These are phyloP conservation scores for Flagelloscypha sp. DNA, from an alignment of 768 basidiomycete species.

Conservation along the genomic window DNA sequence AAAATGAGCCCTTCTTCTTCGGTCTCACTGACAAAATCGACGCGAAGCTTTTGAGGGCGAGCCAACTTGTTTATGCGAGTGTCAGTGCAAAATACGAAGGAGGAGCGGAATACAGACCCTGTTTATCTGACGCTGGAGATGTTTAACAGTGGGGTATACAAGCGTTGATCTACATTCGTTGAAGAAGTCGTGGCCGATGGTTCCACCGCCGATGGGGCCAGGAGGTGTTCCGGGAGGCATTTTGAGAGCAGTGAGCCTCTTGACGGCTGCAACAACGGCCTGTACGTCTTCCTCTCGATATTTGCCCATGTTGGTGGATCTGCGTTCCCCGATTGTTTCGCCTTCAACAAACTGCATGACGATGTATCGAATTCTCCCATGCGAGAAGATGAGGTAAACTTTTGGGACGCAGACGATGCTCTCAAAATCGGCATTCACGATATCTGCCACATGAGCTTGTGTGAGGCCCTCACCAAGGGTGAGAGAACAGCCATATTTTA, in stretches of 20 bases:
- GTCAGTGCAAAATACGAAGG: too few species aligned
- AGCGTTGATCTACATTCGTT: not conserved
- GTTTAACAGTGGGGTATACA: not conserved
- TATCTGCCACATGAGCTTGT: not conserved
- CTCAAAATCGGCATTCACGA: conserved; percentile 1
- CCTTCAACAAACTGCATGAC: conserved; percentile 5
- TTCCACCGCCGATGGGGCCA: conserved; percentile 1
- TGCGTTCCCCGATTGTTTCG: not conserved
- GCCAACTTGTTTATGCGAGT: not conserved
- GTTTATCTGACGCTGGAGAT: conserved; percentile 4
- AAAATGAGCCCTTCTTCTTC: not conserved
- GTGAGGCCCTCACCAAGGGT: conserved; percentile 1
- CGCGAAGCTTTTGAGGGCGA: not conserved
- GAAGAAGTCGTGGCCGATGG: conserved; percentile 5
- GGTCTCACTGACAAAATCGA: not conserved
- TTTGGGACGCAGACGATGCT: conserved; percentile 2
- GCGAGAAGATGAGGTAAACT: conserved; percentile 1
- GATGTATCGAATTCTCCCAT: not conserved
- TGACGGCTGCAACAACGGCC: conserved; percentile 3
- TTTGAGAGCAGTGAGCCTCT: not conserved
- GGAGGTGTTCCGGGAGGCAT: conserved; percentile 1
- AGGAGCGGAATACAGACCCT: too few species aligned
- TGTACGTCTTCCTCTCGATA: not conserved
- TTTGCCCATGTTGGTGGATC: not conserved
- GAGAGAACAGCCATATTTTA: conserved; percentile 1